Conservation (phyloP, 345 rosid genomes). For the Erodium maritimum region DNA sequence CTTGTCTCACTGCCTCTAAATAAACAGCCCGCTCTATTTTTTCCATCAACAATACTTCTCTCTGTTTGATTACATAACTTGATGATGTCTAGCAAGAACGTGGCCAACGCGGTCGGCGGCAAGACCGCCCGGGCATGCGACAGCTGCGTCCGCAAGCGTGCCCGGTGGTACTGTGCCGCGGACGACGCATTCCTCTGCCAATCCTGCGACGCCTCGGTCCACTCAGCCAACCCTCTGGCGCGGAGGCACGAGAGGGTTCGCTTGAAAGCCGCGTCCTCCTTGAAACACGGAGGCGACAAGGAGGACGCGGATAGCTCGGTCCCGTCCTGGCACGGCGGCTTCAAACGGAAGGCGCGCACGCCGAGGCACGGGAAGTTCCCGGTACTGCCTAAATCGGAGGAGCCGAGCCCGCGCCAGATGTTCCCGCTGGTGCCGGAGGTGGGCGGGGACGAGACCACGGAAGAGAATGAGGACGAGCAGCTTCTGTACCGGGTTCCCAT, state of each 20-base stretch:
- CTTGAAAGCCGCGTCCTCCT: constrained; percentile 38
- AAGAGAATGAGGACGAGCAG: constrained; percentile 57
- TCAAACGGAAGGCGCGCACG: constrained; percentile 82
- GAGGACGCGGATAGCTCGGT: constrained; percentile 5
- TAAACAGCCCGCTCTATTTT: neutral
- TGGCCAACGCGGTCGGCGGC: constrained; percentile 61
- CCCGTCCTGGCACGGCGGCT: constrained; percentile 69
- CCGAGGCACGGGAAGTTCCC: constrained; percentile 28
- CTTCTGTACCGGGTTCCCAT: constrained; percentile 80
- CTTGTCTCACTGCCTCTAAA: neutral
- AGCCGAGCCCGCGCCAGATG: constrained; percentile 7
- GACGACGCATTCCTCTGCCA: constrained; percentile 98
- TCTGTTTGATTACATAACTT: neutral
- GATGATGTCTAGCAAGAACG: constrained; percentile 30
- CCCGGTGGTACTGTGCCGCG: constrained; percentile 90
- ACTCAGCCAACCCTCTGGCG: constrained; percentile 81
- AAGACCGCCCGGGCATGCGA: constrained; percentile 89
- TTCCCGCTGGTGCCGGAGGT: constrained; percentile 66
- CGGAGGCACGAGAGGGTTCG: constrained; percentile 78
- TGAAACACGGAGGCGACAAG: constrained; percentile 15
- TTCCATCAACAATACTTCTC: neutral
- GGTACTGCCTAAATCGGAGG: constrained; percentile 4
- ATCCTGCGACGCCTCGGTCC: constrained; percentile 66
- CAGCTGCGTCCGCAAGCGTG: constrained; percentile 59
- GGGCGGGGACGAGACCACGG: constrained; percentile 44